phyloP scores from a whole-genome alignment of 805 yeast genomes.

The Grigorovia jiainica region DNA sequence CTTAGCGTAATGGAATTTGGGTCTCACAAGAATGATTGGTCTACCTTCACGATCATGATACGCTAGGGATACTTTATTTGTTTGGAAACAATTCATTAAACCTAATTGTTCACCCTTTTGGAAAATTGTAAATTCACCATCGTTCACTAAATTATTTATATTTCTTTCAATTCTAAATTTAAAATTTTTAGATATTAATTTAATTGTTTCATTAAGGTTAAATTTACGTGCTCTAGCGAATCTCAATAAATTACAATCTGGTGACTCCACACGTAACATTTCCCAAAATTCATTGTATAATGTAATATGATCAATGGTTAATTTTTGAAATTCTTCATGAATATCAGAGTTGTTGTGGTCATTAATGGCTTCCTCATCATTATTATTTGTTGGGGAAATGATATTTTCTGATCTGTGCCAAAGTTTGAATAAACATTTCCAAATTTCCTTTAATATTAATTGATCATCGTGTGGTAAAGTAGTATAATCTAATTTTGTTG shows the following conservation, averaged over 20 bases:
- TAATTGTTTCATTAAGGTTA: slow-evolving; percentile 56
- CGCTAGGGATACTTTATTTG: slow-evolving; percentile 62
- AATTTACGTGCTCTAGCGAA: slow-evolving; percentile 84
- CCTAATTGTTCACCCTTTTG: slow-evolving; percentile 37
- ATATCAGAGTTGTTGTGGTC: neutral
- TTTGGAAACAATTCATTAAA: slow-evolving; percentile 34
- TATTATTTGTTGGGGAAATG: slow-evolving; percentile 17
- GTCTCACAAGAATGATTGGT: slow-evolving; percentile 76
- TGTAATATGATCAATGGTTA: slow-evolving; percentile 44
- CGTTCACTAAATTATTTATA: slow-evolving; percentile 51
- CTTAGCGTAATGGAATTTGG: slow-evolving; percentile 60
- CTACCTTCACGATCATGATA: slow-evolving; percentile 68
- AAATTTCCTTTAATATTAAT: slow-evolving; percentile 52
- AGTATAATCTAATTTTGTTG: slow-evolving; percentile 4
- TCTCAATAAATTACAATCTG: slow-evolving; percentile 70
- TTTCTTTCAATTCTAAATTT: slow-evolving; percentile 66
- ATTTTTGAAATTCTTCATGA: slow-evolving; percentile 13
- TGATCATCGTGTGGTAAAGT: slow-evolving; percentile 47
- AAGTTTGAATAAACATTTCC: slow-evolving; percentile 55
- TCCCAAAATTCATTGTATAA: slow-evolving; percentile 47
- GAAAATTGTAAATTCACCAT: slow-evolving; percentile 62
- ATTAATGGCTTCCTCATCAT: neutral
- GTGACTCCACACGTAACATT: slow-evolving; percentile 63
- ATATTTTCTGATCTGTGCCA: slow-evolving; percentile 36
- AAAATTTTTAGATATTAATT: slow-evolving; percentile 64